These are phyloP conservation scores for Hypholoma sublateritium DNA, from an alignment of 768 basidiomycete species.

Conservation along the genomic window DNA sequence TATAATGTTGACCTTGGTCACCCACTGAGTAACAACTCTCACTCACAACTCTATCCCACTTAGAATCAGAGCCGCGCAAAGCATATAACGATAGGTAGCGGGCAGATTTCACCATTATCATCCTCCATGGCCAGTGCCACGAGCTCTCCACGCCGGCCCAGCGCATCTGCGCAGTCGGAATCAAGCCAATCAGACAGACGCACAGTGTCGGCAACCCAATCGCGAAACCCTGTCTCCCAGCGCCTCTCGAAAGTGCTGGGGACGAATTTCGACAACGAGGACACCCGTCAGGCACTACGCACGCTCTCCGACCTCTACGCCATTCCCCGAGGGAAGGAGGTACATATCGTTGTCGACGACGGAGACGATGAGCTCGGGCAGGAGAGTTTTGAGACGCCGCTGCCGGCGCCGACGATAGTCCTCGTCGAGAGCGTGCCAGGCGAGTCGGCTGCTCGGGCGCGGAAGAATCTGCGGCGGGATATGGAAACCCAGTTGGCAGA, in stretches of 20 bases:
- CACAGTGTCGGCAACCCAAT: constrained; percentile 25
- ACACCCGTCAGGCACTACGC: constrained; percentile 76
- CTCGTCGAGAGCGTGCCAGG: constrained; percentile 43
- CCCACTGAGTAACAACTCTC: no score
- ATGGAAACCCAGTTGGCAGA: constrained; percentile 81
- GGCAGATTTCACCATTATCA: background rate
- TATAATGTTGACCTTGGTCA: no score
- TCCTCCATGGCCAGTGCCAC: constrained; percentile 10
- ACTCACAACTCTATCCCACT: no score
- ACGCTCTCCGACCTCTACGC: constrained; percentile 83
- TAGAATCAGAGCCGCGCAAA: no score
- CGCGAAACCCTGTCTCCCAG: constrained; percentile 76
- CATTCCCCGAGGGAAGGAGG: constrained; percentile 34
- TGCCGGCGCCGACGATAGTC: background rate
- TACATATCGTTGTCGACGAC: constrained; percentile 19
- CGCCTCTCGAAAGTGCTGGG: constrained; percentile 90
- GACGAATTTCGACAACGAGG: constrained; percentile 74
- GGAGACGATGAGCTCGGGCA: constrained; percentile 33
- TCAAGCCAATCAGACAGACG: constrained; percentile 15
- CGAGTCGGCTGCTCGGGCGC: constrained; percentile 69
- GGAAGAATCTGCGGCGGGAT: constrained; percentile 80
- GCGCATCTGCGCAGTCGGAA: constrained; percentile 13
- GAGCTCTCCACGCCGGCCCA: constrained; percentile 2
- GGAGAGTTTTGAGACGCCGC: constrained; percentile 24
- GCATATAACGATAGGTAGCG: no score